Evolutionary conservation across 129 eudicot species (phyloP), one percentile per base, ranked within the genome.

Genomic region (Chrysanthemum makinoi): DNA sequence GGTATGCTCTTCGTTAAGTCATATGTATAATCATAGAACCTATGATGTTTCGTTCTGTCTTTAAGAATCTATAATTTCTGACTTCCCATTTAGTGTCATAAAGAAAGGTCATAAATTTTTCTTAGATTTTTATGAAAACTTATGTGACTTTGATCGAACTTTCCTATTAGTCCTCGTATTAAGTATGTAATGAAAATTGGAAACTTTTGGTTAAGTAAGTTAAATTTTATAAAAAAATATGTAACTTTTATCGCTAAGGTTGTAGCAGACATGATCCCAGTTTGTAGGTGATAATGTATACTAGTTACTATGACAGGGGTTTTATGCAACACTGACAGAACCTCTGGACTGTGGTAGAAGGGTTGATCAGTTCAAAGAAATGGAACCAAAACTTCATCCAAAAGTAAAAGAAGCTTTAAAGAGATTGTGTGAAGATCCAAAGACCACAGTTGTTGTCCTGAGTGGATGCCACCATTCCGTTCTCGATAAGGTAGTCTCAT

Each of bases 251-350:
- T 35, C 44, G 44, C 8, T 22, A 3, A 58, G 12, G 39, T 35
- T 22, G 64, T 11, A 6, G 14, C 24, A 11, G 26, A 58, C 64
- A 58, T 58, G 12, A 4, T 18, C 26, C 24, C 26, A 57, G 0
- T 18, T 22, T 13, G 10, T 18, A 4, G 64, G 30, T 24, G n/a
- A 12, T 11, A 3, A 24, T 59, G 26, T 26, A 1, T 20, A 20
- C 20, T 1, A 47, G 6, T 13, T 55, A 10, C 28, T 24, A 59
- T 68, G 26, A 20, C 84, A 88, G 97, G 96, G 97, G 46, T 91
- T 91, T 79, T 80, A 91, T 81, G 87, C 93, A 78, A 86, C 97
- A 47, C 61, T 91, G 62, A 88, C 97, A 5, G 97, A 84, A 80
- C 86, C 94, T 8, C 76, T 88, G 64, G 94, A 91, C 22, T 65